Evolutionary conservation across 163 green algal species (phyloP), one percentile per base, ranked within the genome.

Genomic region (Scenedesmus sp.): DNA sequence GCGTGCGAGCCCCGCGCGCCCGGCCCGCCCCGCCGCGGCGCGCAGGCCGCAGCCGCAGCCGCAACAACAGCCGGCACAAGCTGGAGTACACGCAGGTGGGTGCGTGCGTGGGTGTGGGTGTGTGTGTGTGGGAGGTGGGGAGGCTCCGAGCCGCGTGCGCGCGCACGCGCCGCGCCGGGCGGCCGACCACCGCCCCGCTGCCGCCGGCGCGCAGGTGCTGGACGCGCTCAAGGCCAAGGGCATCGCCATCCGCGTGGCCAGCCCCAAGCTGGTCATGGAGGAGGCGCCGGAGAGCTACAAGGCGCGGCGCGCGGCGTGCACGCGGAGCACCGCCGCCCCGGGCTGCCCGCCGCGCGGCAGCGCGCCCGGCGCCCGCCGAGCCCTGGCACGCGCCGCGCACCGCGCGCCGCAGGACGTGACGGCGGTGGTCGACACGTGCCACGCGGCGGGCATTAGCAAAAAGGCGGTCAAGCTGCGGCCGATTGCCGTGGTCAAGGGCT

Each of bases 211-310:
- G n/a, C 63, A 92, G 48, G 93, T 97, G 31, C 87, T 98, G 66
- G 88, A 96, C 28, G 83, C 79, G 15, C 85, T 98, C 1, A 96
- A 97, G 83, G 70, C 89, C 64, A 96, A 96, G 83, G 94, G 94
- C 63, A 97, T 98, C 45, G 75, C 91, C 79, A 98, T 97, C 70
- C 82, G 62, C 20, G 73, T 81, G 29, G 62, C 73, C 15, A 70
- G 51, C 62, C 62, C 62, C 34, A 74, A 74, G 34, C 82, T 97
- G 54, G 92, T 96, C 14, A 95, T 96, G 89, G 92, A 97, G 82
- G 92, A 97, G 85, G 94, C 94, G 39, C 93, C 94, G 0, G 92
- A 98, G 86, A 92, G 78, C 45, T 98, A 98, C 86, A 98, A 98
- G 87, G 89, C 65, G 54, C 4, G 33, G 13, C 14, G 26, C 4